phyloP scores from a whole-genome alignment of 169 alveolate species.

The Amoebophrya sp. region DNA sequence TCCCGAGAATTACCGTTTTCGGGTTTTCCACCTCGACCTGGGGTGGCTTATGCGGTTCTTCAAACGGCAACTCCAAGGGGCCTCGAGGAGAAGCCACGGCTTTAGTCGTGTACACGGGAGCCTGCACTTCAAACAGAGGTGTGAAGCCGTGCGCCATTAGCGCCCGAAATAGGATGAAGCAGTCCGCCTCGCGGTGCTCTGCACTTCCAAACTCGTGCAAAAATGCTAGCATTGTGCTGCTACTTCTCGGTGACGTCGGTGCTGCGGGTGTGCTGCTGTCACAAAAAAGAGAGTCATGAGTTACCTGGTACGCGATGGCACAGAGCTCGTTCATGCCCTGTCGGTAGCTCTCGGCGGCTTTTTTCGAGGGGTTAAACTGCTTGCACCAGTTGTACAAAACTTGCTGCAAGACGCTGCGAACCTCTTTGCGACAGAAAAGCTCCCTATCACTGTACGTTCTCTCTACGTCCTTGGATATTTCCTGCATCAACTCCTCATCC shows the following conservation, averaged over 20 bases:
- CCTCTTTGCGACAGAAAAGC: not conserved
- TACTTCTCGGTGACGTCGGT: not conserved
- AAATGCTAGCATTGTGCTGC: not conserved
- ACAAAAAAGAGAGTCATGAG: not conserved
- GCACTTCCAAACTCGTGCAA: not conserved
- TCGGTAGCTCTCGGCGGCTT: not conserved
- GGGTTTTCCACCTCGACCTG: not conserved
- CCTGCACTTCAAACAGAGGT: not conserved
- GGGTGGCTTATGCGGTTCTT: not conserved
- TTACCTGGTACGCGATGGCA: not conserved
- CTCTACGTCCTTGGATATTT: not conserved
- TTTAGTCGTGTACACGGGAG: not conserved
- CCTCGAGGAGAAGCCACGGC: not conserved
- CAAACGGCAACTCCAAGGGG: not conserved
- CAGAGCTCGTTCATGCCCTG: slow-evolving; percentile 11
- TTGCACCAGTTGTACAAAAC: slow-evolving; percentile 16
- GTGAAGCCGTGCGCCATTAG: slow-evolving; percentile 8
- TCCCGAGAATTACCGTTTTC: not conserved
- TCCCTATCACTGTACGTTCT: not conserved
- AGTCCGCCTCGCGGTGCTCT: slow-evolving; percentile 1
- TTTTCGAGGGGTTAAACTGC: slow-evolving; percentile 10
- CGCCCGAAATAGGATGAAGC: not conserved
- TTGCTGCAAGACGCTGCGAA: not conserved
- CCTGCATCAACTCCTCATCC: not conserved
- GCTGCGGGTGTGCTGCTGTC: too few species aligned